Percentiles rank a stretch among this genome's conserved stretches.
Conservation (phyloP, 768 basidiomycete species). For the Stropharia rugosoannulata region DNA sequence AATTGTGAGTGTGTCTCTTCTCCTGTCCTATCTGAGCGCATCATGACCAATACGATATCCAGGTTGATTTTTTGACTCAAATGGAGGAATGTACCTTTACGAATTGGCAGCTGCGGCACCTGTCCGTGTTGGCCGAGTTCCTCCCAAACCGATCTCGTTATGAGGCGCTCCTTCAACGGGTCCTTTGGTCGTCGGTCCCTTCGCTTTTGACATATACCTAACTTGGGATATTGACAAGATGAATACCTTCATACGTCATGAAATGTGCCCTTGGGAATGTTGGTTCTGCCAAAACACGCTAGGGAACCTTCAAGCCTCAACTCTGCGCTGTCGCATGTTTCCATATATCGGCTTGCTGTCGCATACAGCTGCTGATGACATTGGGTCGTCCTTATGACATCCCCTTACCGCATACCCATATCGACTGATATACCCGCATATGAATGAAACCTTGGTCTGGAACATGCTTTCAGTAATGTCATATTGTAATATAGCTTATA, state of each 20-base stretch:
- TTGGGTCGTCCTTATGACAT: background rate
- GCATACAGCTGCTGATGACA: background rate
- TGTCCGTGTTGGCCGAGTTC: constrained; percentile 32
- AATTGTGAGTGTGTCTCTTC: constrained; percentile 28
- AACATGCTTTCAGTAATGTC: background rate
- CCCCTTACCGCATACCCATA: background rate
- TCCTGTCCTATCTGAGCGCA: background rate
- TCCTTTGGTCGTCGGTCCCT: constrained; percentile 34
- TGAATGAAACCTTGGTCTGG: constrained; percentile 1
- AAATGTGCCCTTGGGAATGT: background rate
- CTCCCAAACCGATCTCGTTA: constrained; percentile 29
- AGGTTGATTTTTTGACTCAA: constrained; percentile 33
- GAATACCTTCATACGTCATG: background rate
- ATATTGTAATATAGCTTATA: constrained; percentile 1
- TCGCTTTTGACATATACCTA: constrained; percentile 22
- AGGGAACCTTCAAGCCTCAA: too few relatives aligned
- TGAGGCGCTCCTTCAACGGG: constrained; percentile 28
- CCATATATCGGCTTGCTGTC: background rate
- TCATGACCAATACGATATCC: background rate
- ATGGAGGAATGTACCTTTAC: constrained; percentile 32
- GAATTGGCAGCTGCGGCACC: constrained; percentile 29
- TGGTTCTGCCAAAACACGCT: too few relatives aligned
- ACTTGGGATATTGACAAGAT: background rate
- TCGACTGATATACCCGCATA: background rate
- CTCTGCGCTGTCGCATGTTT: too few relatives aligned